Conservation (phyloP, 805 yeast species). For the Sugiyamaella valdiviana region DNA sequence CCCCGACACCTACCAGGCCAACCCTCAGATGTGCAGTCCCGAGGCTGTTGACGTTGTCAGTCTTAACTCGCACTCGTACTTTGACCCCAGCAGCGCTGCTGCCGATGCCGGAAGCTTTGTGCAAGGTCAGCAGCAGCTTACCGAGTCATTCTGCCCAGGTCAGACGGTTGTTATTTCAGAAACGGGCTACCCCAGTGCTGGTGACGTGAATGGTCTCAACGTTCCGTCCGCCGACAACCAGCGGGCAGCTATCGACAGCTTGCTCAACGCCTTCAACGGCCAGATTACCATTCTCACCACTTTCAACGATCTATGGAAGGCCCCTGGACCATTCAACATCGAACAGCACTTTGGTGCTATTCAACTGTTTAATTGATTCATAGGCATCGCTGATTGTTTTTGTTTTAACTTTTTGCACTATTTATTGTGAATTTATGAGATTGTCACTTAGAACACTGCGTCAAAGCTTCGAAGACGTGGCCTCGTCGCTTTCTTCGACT, state of each 20-base stretch:
- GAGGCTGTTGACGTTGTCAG: conserved; percentile 78
- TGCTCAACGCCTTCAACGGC: conserved; percentile 48
- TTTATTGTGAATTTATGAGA: background rate
- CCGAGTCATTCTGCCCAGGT: conserved; percentile 49
- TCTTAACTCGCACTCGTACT: conserved; percentile 79
- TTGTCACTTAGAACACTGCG: background rate
- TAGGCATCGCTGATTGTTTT: background rate
- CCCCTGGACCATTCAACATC: conserved; percentile 74
- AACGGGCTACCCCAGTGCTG: conserved; percentile 83
- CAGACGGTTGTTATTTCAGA: conserved; percentile 61
- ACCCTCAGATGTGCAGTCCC: conserved; percentile 62
- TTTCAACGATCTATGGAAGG: conserved; percentile 82
- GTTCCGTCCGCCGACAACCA: conserved; percentile 70
- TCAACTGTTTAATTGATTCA: conserved; percentile 23
- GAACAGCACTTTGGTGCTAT: conserved; percentile 77
- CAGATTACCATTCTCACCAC: conserved; percentile 65
- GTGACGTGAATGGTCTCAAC: conserved; percentile 64
- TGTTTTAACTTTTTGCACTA: conserved; percentile 1
- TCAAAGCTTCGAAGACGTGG: background rate
- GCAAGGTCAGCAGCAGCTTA: conserved; percentile 52
- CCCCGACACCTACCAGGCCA: conserved; percentile 58
- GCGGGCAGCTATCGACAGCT: conserved; percentile 55
- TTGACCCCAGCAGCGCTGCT: conserved; percentile 58
- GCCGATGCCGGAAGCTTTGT: conserved; percentile 66
- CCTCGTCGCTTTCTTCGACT: conserved; percentile 8